These are phyloP conservation scores for Magnusiomyces paraingens DNA, from an alignment of 1,139 yeast genomes.

Conservation along the genomic window DNA sequence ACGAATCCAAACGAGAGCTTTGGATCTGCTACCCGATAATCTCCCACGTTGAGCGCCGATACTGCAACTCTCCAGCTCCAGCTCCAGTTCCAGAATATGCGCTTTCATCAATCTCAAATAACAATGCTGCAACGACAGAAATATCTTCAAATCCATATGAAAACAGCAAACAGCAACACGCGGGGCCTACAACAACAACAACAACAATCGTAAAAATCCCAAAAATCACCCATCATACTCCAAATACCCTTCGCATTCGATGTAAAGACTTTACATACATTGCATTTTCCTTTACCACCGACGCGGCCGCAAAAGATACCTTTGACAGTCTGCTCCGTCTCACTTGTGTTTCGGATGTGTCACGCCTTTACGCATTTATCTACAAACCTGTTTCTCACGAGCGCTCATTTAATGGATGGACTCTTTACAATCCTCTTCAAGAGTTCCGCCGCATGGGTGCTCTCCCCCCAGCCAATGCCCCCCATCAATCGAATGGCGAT, in stretches of 20 bases:
- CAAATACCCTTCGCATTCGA: slow-evolving; percentile 47
- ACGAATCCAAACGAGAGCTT: slow-evolving; percentile 49
- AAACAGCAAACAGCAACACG: too few relatives aligned
- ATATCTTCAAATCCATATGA: too few relatives aligned
- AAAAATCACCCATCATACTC: too few relatives aligned
- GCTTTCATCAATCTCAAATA: too few relatives aligned
- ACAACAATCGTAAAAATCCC: too few relatives aligned
- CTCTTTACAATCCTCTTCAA: slow-evolving; percentile 49
- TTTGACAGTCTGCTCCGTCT: slow-evolving; percentile 63
- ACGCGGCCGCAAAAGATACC: slow-evolving; percentile 58
- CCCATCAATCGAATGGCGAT: too few relatives aligned
- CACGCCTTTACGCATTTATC: slow-evolving; percentile 62
- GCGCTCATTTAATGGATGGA: slow-evolving; percentile 59
- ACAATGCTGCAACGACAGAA: too few relatives aligned
- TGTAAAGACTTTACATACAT: slow-evolving; percentile 87
- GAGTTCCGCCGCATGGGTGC: slow-evolving; percentile 62
- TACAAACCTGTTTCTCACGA: slow-evolving; percentile 58
- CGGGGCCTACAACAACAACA: too few relatives aligned
- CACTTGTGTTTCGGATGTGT: slow-evolving; percentile 51
- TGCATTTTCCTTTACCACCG: slow-evolving; percentile 64
- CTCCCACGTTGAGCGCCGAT: slow-evolving; percentile 54
- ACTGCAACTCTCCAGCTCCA: slow-evolving; percentile 20
- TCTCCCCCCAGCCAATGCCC: slow-evolving; percentile 20
- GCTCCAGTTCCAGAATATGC: too few relatives aligned
- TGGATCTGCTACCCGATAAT: slow-evolving; percentile 94